Evolutionary conservation across 176 grass and related monocot species (phyloP), one percentile per base, ranked within the genome.

Genomic region (Avena atlantica): DNA sequence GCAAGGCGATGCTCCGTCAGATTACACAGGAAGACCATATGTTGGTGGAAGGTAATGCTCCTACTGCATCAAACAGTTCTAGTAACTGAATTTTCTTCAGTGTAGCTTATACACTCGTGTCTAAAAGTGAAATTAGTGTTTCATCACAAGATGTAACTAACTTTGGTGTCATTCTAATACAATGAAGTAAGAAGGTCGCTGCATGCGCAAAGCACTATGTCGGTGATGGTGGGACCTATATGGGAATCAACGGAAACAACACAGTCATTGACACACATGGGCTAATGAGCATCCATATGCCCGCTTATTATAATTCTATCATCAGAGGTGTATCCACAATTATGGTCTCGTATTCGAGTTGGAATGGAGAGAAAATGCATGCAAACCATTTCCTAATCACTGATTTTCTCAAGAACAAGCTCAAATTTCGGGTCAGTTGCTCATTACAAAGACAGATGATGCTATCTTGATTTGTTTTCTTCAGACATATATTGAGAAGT

Each of bases 341-440:
- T 66, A 96, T 96, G 94, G 73, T 86, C 77, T 96, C 94, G 0
- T 96, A 89, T 74, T 96, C 94, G 21, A 96, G 94, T 31, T 93
- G 91, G 94, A 96, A 96, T 1, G 94, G 94, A 40, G 74, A 53
- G 25, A 95, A 95, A 51, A 95, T 95, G 94, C 94, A 95, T n/a
- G 89, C 94, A 12, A 93, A 95, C 67, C 88, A 87, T 85, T 65
- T 51, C 74, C 81, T 95, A 5, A 49, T 95, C 70, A 95, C 91
- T 12, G 86, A 95, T 73, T 89, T 89, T 65, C 94, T 95, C 42
- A 95, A 95, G 81, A 93, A 95, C 48, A 95, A 74, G 31, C 94
- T 95, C 66, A 81, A 76, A 11, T 95, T 95, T 21, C 89, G 91
- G 94, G 94, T 93, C 8, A 88, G 89, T 89, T 55, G 12, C 23